phyloP scores from a whole-genome alignment of 495 filamentous ascomycete genomes.

The Aspergillus nidulans region DNA sequence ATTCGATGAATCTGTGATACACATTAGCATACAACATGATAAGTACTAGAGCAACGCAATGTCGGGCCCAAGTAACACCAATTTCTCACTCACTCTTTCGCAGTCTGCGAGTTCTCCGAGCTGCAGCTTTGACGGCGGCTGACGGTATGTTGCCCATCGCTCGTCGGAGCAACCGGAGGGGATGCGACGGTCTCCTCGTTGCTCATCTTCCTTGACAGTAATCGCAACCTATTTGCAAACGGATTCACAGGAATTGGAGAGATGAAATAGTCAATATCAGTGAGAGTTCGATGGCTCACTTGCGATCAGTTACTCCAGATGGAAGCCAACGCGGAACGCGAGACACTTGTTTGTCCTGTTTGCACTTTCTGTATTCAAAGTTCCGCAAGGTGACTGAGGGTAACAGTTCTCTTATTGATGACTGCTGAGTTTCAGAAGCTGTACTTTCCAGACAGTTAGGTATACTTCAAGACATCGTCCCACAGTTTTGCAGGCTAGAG shows the following conservation, averaged over 20 bases:
- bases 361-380: conserved; percentile 2
- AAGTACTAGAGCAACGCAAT: neutral
- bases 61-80: neutral
- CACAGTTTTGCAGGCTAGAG: neutral
- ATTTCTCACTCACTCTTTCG: conserved; percentile 61
- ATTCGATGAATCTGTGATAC: conserved; percentile 70
- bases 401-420: no score
- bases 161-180: conserved; percentile 8
- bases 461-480: neutral
- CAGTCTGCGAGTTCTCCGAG: conserved; percentile 78
- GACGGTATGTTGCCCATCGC: conserved; percentile 11
- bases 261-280: neutral
- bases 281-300: neutral
- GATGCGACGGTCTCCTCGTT: conserved; percentile 2
- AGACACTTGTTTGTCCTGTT: conserved; percentile 22
- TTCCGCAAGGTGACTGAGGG: no score
- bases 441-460: neutral
- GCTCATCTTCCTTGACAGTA: conserved; percentile 1
- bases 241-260: neutral
- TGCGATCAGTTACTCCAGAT: neutral
- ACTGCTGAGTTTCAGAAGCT: no score
- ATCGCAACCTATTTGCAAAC: neutral
- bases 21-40: neutral
- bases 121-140: conserved; percentile 48
- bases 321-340: conserved; percentile 13